phyloP scores from a whole-genome alignment of 2,329 filamentous ascomycete genomes.

The Herpotrichia juniperi region DNA sequence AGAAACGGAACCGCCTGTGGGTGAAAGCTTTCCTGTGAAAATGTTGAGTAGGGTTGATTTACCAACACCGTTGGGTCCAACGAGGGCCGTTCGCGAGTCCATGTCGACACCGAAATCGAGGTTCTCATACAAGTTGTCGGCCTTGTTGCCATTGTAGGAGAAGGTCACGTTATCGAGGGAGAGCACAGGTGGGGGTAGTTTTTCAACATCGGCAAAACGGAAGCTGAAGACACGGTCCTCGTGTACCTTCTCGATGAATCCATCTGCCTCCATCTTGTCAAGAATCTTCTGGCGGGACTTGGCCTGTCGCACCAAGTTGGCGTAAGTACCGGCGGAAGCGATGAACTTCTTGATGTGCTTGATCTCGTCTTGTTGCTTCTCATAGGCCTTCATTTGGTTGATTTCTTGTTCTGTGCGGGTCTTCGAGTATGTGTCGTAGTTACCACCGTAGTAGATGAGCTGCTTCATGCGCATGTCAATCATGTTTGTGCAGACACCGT shows the following conservation, averaged over 20 bases:
- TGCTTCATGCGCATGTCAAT: constrained; percentile 93
- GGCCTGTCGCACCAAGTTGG: constrained; percentile 98
- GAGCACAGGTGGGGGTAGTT: constrained; percentile 95
- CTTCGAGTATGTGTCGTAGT: constrained; percentile 98
- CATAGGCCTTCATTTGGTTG: constrained; percentile 99
- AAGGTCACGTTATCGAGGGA: constrained; percentile 98
- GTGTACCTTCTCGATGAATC: constrained; percentile 91
- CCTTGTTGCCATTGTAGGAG: constrained; percentile 88
- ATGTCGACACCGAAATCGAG: constrained; percentile 99
- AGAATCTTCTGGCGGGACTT: constrained; percentile 99
- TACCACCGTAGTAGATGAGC: constrained; percentile 98
- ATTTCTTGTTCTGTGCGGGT: constrained; percentile 91
- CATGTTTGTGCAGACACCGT: constrained; percentile 98
- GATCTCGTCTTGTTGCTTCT: constrained; percentile 99
- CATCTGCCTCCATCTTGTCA: constrained; percentile 99
- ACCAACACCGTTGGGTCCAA: constrained; percentile 98
- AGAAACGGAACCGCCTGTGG: constrained; percentile 80
- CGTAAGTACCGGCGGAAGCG: constrained; percentile 98
- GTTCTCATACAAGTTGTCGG: constrained; percentile 95
- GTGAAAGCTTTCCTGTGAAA: constrained; percentile 93
- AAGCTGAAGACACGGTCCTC: constrained; percentile 92
- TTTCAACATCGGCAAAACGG: constrained; percentile 98
- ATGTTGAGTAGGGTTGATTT: constrained; percentile 96
- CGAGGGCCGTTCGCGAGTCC: constrained; percentile 96
- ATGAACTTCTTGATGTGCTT: constrained; percentile 99